Evolutionary conservation across 371 early-diverging fungal genomes (phyloP).

Genomic region (Rhizopus microsporus): DNA sequence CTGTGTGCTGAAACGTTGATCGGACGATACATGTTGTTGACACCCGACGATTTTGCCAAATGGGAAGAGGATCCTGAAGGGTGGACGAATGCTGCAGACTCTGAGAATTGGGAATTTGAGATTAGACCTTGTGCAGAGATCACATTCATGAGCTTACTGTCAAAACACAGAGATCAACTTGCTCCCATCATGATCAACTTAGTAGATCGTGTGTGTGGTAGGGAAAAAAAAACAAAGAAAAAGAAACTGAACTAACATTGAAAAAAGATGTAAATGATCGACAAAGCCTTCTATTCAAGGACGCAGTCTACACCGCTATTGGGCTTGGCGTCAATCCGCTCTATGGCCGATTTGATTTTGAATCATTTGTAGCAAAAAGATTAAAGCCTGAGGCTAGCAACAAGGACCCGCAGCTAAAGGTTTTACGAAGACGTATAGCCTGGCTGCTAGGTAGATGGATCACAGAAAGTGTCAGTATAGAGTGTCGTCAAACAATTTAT

Average conservation of each 20-base stretch:
- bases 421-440: constrained; percentile 77
- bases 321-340: constrained; percentile 84
- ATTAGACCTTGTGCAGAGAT: constrained; percentile 84
- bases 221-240: constrained; percentile 7
- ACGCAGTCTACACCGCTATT: constrained; percentile 81
- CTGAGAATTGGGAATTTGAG: constrained; percentile 88
- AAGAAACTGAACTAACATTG: background rate
- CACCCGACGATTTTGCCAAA: constrained; percentile 65
- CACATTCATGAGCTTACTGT: constrained; percentile 76
- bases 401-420: constrained; percentile 50
- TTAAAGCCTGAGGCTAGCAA: constrained; percentile 58
- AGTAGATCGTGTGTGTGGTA: constrained; percentile 64
- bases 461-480: constrained; percentile 71
- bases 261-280: constrained; percentile 43
- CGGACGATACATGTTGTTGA: constrained; percentile 73
- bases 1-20: constrained; percentile 70
- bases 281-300: constrained; percentile 69
- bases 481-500: constrained; percentile 69
- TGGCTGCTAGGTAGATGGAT: constrained; percentile 90
- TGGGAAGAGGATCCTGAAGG: constrained; percentile 91
- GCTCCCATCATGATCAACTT: constrained; percentile 68
- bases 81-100: constrained; percentile 78
- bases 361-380: constrained; percentile 67
- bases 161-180: constrained; percentile 61
- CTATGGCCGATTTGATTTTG: constrained; percentile 84